phyloP scores from a whole-genome alignment of 805 yeast genomes.

The Ogataea paradorogensis region DNA sequence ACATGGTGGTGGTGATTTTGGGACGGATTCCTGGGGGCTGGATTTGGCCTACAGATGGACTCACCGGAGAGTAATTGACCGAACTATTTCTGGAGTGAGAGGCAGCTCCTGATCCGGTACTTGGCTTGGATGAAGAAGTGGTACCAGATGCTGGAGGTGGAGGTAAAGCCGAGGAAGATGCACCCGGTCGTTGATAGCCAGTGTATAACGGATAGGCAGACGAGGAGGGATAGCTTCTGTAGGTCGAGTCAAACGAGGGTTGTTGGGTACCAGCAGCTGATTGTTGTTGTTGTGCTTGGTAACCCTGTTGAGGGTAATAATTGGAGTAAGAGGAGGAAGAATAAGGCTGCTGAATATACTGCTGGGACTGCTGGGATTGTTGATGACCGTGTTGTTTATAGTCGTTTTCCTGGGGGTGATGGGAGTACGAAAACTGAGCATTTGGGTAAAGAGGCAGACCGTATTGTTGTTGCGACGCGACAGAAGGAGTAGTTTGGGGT shows the following conservation, averaged over 20 bases:
- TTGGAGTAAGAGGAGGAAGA: constrained; percentile 13
- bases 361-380: constrained; percentile 16
- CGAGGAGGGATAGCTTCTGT: constrained; percentile 19
- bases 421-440: constrained; percentile 21
- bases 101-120: constrained; percentile 8
- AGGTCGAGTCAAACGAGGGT: constrained; percentile 16
- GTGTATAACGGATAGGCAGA: constrained; percentile 19
- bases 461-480: constrained; percentile 19
- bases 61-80: constrained; percentile 22
- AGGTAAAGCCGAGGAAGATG: constrained; percentile 12
- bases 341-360: constrained; percentile 20
- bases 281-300: constrained; percentile 20
- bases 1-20: constrained; percentile 63
- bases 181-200: constrained; percentile 15
- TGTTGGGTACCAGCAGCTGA: constrained; percentile 14
- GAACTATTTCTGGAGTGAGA: constrained; percentile 14
- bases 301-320: constrained; percentile 20
- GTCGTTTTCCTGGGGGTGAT: constrained; percentile 21
- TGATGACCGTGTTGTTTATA: constrained; percentile 20
- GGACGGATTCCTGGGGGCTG: constrained; percentile 49
- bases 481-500: constrained; percentile 14
- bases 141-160: constrained; percentile 13
- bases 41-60: constrained; percentile 36
- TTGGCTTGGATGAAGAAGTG: constrained; percentile 6
- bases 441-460: constrained; percentile 17